Base-by-base conservation (phyloP, 2,329 filamentous ascomycete genomes). In the Aspergillus flavus region DNA sequence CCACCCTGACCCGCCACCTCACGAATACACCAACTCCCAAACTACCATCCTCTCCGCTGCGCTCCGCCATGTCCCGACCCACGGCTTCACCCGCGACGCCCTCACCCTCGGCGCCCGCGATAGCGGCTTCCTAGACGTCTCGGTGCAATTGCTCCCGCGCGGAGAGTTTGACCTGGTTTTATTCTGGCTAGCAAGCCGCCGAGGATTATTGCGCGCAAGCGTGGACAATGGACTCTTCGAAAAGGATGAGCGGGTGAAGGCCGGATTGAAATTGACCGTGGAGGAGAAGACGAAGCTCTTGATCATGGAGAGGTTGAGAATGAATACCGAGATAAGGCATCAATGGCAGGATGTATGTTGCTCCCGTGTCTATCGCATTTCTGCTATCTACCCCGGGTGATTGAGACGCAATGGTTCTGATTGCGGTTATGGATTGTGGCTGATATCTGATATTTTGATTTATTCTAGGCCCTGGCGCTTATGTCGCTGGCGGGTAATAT, bases 401-500 rank as follows among this genome's bases (percentile, higher is more conserved):
- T 10, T 41, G 39, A 19, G 36, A 16, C 36, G 36, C 36, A 39
- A 41, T 52, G 61, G 61, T 57, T 39, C 34, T 28, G 45, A 26
- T 26, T 23, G 5, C 6, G 21, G 11, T 26, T 23, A 9, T 26
- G 45, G 43, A 6, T 23, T 26, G 23, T 32, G 50, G 52, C 36
- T 41, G 39, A 41, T 41, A 28, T 41, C 6, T 41, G 39, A 41
- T 9, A n/a, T 7, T 9, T n/a, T 34, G 1, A 39, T 39, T 9
- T 6, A 19, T 39, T 39, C 19, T 64, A 95, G 91, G 95, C 94
- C 52, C 84, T 98, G 3, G 93, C 92, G 4, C 83, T 96, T 65
- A 97, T 97, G 91, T 93, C 93, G 5, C 89, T 96, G 62, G 91
- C 93, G 0, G 87, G 85, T 64, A 91, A 94, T 76, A 85, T 96